phyloP scores from a whole-genome alignment of 2,329 filamentous ascomycete species.

The Ophiostoma sp. region DNA sequence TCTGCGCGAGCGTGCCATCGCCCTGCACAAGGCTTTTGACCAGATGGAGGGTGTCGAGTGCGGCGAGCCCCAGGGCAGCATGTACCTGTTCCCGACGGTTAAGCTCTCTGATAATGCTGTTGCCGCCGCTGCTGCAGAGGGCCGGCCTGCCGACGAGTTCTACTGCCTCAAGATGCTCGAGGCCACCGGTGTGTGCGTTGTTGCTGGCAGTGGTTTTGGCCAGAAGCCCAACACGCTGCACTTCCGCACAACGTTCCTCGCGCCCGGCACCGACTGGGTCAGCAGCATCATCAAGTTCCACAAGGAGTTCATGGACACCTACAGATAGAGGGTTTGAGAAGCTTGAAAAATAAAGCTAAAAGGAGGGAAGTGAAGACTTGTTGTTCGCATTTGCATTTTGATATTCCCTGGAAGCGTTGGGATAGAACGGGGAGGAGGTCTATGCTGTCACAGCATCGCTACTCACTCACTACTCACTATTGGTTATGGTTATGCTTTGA shows the following conservation, averaged over 20 bases:
- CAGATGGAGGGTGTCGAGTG: slow-evolving; percentile 96
- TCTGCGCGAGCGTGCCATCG: slow-evolving; percentile 74
- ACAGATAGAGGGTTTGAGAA: slow-evolving; percentile 43
- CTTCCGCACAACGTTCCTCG: slow-evolving; percentile 95
- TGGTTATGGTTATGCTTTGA: background rate
- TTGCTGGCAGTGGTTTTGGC: slow-evolving; percentile 89
- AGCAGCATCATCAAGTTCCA: slow-evolving; percentile 87
- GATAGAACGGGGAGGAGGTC: slow-evolving; percentile 1
- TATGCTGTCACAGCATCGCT: background rate
- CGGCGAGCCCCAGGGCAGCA: slow-evolving; percentile 84
- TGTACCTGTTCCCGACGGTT: slow-evolving; percentile 99
- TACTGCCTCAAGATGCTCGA: slow-evolving; percentile 91
- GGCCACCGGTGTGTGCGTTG: slow-evolving; percentile 90
- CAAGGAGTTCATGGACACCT: slow-evolving; percentile 85
- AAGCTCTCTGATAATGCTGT: slow-evolving; percentile 72
- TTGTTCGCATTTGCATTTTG: background rate
- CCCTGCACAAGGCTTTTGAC: slow-evolving; percentile 85
- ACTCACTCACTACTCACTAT: slow-evolving; percentile 15
- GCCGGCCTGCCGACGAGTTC: slow-evolving; percentile 81
- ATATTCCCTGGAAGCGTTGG: background rate
- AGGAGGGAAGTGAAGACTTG: background rate
- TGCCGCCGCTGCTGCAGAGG: slow-evolving; percentile 72
- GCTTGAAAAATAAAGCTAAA: background rate
- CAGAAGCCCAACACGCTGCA: slow-evolving; percentile 90
- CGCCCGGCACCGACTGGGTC: slow-evolving; percentile 94